These are phyloP conservation scores for Coemansia umbellata DNA, from an alignment of 192 early-diverging fungal genomes.

Conservation along the genomic window DNA sequence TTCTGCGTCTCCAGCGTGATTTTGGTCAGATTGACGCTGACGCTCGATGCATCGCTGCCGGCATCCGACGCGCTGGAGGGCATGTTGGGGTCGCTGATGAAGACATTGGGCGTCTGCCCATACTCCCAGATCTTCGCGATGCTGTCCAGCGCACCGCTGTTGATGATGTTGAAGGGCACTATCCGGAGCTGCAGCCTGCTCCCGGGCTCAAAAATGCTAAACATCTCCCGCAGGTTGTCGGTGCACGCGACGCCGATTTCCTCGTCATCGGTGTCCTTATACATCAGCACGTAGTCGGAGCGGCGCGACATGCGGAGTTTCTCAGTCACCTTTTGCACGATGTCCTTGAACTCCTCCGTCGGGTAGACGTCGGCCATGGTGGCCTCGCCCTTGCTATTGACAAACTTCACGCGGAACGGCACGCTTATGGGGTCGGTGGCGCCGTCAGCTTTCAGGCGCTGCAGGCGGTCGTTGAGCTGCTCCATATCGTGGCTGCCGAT, in stretches of 20 bases:
- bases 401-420: constrained; percentile 45
- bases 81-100: constrained; percentile 8
- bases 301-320: constrained; percentile 38
- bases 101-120: constrained; percentile 36
- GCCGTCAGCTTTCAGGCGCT: constrained; percentile 14
- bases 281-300: constrained; percentile 37
- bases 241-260: constrained; percentile 50
- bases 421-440: not conserved
- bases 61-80: not conserved
- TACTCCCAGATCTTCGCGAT: constrained; percentile 40
- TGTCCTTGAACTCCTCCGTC: constrained; percentile 27
- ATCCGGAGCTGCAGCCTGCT: constrained; percentile 38
- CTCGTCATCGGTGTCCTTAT: constrained; percentile 43
- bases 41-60: constrained; percentile 9
- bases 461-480: constrained; percentile 24
- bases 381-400: constrained; percentile 34
- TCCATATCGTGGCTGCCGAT: constrained; percentile 7
- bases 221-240: constrained; percentile 47
- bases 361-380: constrained; percentile 44
- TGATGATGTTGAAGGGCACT: constrained; percentile 39
- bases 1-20: constrained; percentile 13
- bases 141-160: constrained; percentile 32
- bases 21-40: constrained; percentile 10
- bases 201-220: constrained; percentile 40
- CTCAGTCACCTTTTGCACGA: constrained; percentile 25